Base-by-base conservation (phyloP, 257 asterid genomes). In the Asclepias syriaca region DNA sequence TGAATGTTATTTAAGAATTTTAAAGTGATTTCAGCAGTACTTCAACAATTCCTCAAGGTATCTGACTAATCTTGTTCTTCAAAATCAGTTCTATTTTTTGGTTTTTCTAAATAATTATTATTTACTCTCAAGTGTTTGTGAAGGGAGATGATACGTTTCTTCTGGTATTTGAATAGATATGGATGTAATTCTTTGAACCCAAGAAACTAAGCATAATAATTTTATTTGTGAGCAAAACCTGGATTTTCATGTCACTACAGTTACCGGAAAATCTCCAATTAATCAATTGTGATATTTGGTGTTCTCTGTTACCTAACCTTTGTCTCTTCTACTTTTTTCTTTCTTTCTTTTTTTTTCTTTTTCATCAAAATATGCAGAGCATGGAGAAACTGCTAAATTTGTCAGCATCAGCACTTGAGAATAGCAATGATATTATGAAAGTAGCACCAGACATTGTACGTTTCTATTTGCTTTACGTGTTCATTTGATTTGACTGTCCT, bases 371-470 rank as follows among this genome's bases (percentile, higher is more conserved):
- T 72, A 49, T 83, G 84, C 96, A 93, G 98, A 87, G 96, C 77
- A 75, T 93, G 84, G 96, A 91, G 73, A 87, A 79, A 75, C 91
- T 93, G 74, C 74, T 91, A 57, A 82, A 83, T 43, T 72, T 91
- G 69, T 89, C 98, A 32, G 87, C 92, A 72, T 82, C 85, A 60
- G 67, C 75, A 39, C 74, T 84, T 80, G 90, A 69, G 75, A 84
- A 87, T 81, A 85, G 87, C 66, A 88, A 83, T 74, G 96, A 89
- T 72, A 80, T 89, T 76, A 61, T 77, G 55, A 82, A 80, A 75
- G 61, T 68, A 50, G 69, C 77, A 73, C 63, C 81, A 74, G 79
- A 73, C 69, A 80, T 84, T 75, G 95, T 82, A 84, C 74, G 79
- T 78, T 74, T 72, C 74, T 71, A 68, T 72, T 51, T 15, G 29